Evolutionary conservation across 257 asterid genomes (phyloP), one percentile per base, ranked within the genome.

Genomic region (Primulina eburnea): DNA sequence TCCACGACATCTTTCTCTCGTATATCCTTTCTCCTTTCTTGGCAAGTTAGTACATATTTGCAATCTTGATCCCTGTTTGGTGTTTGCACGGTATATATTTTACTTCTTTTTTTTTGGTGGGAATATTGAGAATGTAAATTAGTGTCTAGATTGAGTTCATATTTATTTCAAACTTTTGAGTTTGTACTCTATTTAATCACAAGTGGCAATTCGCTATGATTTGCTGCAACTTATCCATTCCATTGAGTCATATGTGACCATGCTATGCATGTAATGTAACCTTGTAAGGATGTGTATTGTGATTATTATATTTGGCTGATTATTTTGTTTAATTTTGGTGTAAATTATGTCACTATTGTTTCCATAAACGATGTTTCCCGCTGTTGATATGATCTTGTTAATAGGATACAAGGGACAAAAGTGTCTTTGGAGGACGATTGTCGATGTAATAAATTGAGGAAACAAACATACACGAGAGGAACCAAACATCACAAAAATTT

Each of bases 1-100:
- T 29, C 16, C 37, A 17, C 68, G 38, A 17, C 68, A 21, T 71
- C 60, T 40, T 35, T 29, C 70, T 59, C 34, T 5, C 57, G 57
- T 50, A 50, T 17, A 57, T 24, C 75, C 60, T 67, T 68, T 88
- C 88, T 86, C 82, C 57, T 82, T 79, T 78, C 77, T 86, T 73
- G 68, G 63, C 75, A 73, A 60, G 50, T 38, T 70, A 47, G 84
- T 81, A 73, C 73, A 73, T 79, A 75, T 18, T 64, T 64, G 65
- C 57, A 17, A 50, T 50, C 20, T 16, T 60, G 50, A 64, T 67
- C 71, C 29, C 20, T 70, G 68, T 69, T 71, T 71, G 70, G 34
- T 60, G 58, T 61, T 68, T 67, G 55, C 63, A 69, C 34, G 62
- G 69, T 52, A 14, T 69, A 9, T 37, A 58, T 38, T 59, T 73